Evolutionary conservation across 805 yeast genomes (phyloP), one percentile per base, ranked within the genome.

Genomic region (Candida quercuum): DNA sequence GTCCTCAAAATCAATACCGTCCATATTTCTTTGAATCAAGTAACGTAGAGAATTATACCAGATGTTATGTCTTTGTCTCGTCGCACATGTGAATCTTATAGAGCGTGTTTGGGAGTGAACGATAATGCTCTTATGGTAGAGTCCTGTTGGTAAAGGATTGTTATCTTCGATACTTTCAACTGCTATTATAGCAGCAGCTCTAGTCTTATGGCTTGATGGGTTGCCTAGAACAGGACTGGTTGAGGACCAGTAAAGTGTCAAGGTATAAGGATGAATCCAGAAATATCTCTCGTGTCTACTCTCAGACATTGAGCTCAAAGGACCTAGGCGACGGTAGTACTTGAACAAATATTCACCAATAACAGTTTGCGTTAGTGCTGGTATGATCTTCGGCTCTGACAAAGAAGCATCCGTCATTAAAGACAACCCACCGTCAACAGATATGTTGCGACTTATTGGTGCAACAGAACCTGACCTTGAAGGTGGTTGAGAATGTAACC

Each of bases 231-330:
- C 82, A 1, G 97, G 97, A 52, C 85, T 86, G 11, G 78, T 70
- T 5, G 74, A 71, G 3, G 91, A 81, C 99, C 99, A 91, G 60
- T 86, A 88, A 33, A 91, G 67, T 0, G 96, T 86, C 66, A 87
- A 64, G 8, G 93, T 82, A 60, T 89, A 89, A 3, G 99, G 98
- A 61, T 91, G 95, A 32, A 93, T 76, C 98, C 98, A 93, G 71
- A 91, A 91, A 64, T 77, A 91, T 47, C 97, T 73, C 54, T 84
- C 93, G 55, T 91, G 99, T 42, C 96, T 74, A 29, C 75, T 74
- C 35, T 87, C 93, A 0, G 91, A 74, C 16, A 86, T 71, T 7
- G 70, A 60, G 27, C 86, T 81, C 35, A 86, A 67, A 13, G 88
- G 82, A 2, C 89, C 89, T 37, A 83, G 61, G 43, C 78, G 77